A percentile compares a stretch with the other conserved stretches of the same genome.
phyloP scores from a whole-genome alignment of 129 eudicot species.

The Rutidosis leptorrhynchoides region DNA sequence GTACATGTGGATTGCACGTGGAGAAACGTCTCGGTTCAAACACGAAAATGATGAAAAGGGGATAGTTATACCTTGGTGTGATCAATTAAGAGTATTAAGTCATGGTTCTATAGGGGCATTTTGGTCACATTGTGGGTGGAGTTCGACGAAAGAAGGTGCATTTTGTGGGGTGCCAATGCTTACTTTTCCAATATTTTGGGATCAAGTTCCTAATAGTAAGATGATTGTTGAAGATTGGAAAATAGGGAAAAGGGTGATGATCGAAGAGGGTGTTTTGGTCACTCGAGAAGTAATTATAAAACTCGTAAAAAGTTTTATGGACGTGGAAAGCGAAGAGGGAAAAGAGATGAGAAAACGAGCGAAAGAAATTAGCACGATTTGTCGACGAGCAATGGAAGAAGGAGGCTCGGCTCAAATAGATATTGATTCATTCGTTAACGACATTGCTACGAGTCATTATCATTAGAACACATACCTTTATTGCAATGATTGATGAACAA shows the following conservation, averaged over 20 bases:
- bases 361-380: conserved; percentile 35
- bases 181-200: conserved; percentile 54
- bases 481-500: neutral
- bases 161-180: conserved; percentile 62
- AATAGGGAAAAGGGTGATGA: conserved; percentile 40
- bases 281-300: conserved; percentile 39
- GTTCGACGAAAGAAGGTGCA: conserved; percentile 62
- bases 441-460: conserved; percentile 20
- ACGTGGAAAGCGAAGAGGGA: conserved; percentile 44
- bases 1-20: conserved; percentile 68
- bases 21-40: conserved; percentile 26
- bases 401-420: conserved; percentile 48
- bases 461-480: no score
- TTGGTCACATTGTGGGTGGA: conserved; percentile 95
- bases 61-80: conserved; percentile 65
- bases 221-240: conserved; percentile 67
- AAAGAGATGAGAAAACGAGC: conserved; percentile 45
- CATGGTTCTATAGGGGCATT: conserved; percentile 70
- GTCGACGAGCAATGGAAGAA: conserved; percentile 29
- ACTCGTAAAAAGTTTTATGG: conserved; percentile 52
- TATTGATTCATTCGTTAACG: conserved; percentile 45
- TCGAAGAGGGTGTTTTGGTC: conserved; percentile 27
- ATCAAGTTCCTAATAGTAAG: conserved; percentile 63
- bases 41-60: conserved; percentile 31
- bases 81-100: conserved; percentile 60